Base-by-base conservation (phyloP, 2,329 filamentous ascomycete species). In the Talaromyces funiculosus region DNA sequence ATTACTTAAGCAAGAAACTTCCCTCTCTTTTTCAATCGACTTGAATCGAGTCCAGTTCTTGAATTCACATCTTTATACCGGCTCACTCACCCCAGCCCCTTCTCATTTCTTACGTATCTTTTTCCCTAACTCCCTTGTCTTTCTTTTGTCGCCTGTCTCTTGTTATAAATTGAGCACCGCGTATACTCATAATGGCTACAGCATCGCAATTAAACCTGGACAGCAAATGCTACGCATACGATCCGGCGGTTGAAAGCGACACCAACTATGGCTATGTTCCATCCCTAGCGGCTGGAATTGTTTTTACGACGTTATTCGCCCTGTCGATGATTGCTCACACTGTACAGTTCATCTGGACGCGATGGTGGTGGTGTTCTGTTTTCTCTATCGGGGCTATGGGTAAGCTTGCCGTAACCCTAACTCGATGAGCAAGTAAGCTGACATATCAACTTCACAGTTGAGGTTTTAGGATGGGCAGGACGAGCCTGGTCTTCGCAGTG, bases 401-500 rank as follows among this genome's bases (percentile, higher is more conserved):
- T 74, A 67, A 63, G 69, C 64, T 12, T 26, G 12, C 42, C 55
- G 14, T 22, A 43, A 45, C 53, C 37, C 37, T 56, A 43, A 56
- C 29, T 9, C 35, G 20, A 29, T 18, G 37, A 29, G 16, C 22
- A 26, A 45, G 24, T 24, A 57, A 18, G 29, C 31, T 57, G 8
- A 57, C 55, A 47, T 57, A 16, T 18, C 31, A 18, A 33, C 14
- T 29, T 24, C 45, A 22, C 60, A 73, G 71, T 64, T 31, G 80
- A 82, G 64, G 62, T 79, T 9, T 69, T 81, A 45, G 80, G 80
- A 35, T 82, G 80, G 80, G 75, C 73, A 2, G 79, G 73, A 12
- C 74, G 80, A 33, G 75, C 78, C 3, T 82, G 78, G 77, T 80
- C 79, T 9, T 68, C 77, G 16, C 65, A 77, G 53, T 82, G 80